These are phyloP conservation scores for Lenzites betulinus DNA, from an alignment of 768 basidiomycete species.

Conservation along the genomic window DNA sequence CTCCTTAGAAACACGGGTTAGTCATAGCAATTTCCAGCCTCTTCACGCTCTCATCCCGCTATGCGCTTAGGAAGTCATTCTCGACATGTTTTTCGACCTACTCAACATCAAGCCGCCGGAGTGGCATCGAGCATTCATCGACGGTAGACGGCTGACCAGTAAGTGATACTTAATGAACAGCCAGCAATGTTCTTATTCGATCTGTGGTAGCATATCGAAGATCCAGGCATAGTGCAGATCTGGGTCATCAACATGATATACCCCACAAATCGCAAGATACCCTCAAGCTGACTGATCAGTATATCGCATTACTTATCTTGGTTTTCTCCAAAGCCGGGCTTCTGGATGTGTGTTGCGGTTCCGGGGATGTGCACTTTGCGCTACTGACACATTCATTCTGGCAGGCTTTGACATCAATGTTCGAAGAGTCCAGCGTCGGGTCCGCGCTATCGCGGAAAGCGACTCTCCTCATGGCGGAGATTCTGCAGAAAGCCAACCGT, in stretches of 20 bases:
- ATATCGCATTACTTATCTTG: conserved; percentile 80
- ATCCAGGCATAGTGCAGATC: conserved; percentile 31
- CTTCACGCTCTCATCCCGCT: neutral
- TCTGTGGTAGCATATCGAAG: conserved; percentile 63
- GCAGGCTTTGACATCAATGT: conserved; percentile 82
- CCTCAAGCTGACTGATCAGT: conserved; percentile 90
- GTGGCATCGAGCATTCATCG: conserved; percentile 93
- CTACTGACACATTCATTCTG: neutral
- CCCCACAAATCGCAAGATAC: conserved; percentile 50
- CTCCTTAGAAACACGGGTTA: conserved; percentile 80
- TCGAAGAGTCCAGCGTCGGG: conserved; percentile 77
- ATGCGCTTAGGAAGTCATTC: conserved; percentile 72
- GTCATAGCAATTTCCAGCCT: conserved; percentile 24
- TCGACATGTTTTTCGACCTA: conserved; percentile 94
- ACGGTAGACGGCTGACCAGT: conserved; percentile 88
- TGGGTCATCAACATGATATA: conserved; percentile 19
- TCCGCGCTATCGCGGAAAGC: conserved; percentile 85
- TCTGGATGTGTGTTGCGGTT: conserved; percentile 62
- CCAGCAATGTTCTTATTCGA: neutral
- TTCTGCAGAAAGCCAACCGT: conserved; percentile 85
- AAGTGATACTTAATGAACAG: conserved; percentile 26
- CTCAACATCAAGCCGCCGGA: conserved; percentile 90
- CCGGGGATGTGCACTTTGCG: neutral
- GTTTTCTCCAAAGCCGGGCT: conserved; percentile 88
- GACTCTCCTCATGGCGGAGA: conserved; percentile 86